Base-by-base conservation (phyloP, 2,329 filamentous ascomycete species). In the Juglanconis sp. region DNA sequence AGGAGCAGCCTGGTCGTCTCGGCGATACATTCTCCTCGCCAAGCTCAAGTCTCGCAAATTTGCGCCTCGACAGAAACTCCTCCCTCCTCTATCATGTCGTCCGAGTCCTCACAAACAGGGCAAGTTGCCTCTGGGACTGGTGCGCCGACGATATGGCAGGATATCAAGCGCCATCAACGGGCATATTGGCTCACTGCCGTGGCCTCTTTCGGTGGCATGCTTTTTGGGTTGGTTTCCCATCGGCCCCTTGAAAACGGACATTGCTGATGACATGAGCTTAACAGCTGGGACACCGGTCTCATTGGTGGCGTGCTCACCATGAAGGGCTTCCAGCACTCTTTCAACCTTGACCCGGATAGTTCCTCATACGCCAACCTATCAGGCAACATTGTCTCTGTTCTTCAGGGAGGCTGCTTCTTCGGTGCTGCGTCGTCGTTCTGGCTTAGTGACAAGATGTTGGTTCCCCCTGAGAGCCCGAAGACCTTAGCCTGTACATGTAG, bases 371-470 rank as follows among this genome's bases (percentile, higher is more conserved):
- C 61, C 34, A 58, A 63, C 11, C 44, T 63, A 3, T 55, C 56
- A 9, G 61, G 61, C 13, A 11, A 87, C 83, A 76, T 80, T 65
- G 68, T 69, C 59, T 67, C 62, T 17, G 38, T 64, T 11, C 53
- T 64, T 15, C 62, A 64, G 38, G 59, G 59, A 8, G 62, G 62
- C 32, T 61, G 59, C 36, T 59, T 64, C 46, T 61, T 64, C 68
- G 61, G 57, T 10, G 63, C 57, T 15, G 59, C 56, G 9, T 47
- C 57, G 17, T 63, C 57, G 4, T 78, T 81, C 53, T 73, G 79
- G 0, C 76, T 74, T 53, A 76, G 87, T 77, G 77, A 86, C 75
- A 87, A 83, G 9, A 75, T 82, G 44, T 53, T 13, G 4, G 51
- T 38, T 17, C 11, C 24, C n/a, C 9, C 15, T 31, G 17, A 17